Conservation (phyloP, 2,329 filamentous ascomycete species). For the Penicillium polonicum region DNA sequence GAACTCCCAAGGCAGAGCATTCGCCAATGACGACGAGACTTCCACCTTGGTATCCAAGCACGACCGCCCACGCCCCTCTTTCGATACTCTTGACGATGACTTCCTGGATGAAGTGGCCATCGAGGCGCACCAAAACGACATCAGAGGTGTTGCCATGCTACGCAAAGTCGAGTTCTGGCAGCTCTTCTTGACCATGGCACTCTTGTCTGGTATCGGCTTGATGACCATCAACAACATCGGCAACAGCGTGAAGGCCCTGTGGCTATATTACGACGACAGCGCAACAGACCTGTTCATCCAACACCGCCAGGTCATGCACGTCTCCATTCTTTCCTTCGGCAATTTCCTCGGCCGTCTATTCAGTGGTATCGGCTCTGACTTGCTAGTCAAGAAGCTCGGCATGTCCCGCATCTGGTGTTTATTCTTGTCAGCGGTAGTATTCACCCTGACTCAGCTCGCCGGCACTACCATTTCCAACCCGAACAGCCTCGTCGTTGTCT, state of each 20-base stretch:
- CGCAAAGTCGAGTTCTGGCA: conserved; percentile 82
- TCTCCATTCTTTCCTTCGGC: conserved; percentile 86
- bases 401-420: conserved; percentile 91
- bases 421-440: conserved; percentile 72
- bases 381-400: conserved; percentile 76
- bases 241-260: conserved; percentile 80
- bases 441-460: conserved; percentile 73
- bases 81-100: conserved; percentile 51
- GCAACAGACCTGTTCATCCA: conserved; percentile 73
- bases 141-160: conserved; percentile 77
- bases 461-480: conserved; percentile 76
- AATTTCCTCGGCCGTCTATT: conserved; percentile 80
- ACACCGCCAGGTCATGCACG: conserved; percentile 81
- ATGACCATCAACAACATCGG: conserved; percentile 99
- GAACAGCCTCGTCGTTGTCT: conserved; percentile 72
- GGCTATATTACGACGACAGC: conserved; percentile 77
- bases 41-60: conserved; percentile 74
- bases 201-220: conserved; percentile 88
- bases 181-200: conserved; percentile 78
- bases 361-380: conserved; percentile 85
- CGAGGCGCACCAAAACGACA: conserved; percentile 81
- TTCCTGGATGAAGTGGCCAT: conserved; percentile 61
- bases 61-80: conserved; percentile 51
- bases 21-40: conserved; percentile 62
- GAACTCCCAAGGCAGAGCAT: conserved; percentile 23